Evolutionary conservation across 2,329 filamentous ascomycete species (phyloP).

Genomic region (Clonostachys rhizophaga): DNA sequence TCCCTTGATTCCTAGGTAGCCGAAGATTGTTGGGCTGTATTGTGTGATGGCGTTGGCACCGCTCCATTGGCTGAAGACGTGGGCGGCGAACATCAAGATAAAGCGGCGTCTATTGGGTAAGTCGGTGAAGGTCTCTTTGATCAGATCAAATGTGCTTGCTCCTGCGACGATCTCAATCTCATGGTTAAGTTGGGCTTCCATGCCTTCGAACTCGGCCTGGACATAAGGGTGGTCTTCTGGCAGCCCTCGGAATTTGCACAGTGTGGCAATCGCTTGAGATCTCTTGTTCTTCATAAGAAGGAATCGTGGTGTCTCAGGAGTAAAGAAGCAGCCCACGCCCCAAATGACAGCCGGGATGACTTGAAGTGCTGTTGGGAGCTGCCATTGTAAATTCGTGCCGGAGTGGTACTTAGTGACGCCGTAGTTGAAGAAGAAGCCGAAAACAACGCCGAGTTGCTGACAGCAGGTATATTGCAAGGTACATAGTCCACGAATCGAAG

Average conservation of each 20-base stretch:
- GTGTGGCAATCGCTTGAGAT: constrained; percentile 7
- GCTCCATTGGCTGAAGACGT: constrained; percentile 17
- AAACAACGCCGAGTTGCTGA: constrained; percentile 22
- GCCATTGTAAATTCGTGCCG: constrained; percentile 14
- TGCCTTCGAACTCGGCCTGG: constrained; percentile 14
- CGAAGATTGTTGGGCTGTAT: constrained; percentile 19
- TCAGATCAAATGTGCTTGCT: constrained; percentile 17
- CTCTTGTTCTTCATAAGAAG: constrained; percentile 12
- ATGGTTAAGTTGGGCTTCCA: constrained; percentile 21
- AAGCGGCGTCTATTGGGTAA: constrained; percentile 18
- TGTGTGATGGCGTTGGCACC: constrained; percentile 21
- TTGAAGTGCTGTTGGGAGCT: constrained; percentile 16
- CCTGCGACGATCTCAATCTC: constrained; percentile 25
- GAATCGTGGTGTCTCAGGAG: constrained; percentile 16
- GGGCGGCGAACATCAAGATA: constrained; percentile 19
- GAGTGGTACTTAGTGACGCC: constrained; percentile 19
- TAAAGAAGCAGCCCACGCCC: constrained; percentile 14
- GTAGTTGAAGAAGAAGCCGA: constrained; percentile 28
- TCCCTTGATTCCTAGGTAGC: constrained; percentile 15
- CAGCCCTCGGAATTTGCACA: constrained; percentile 13
- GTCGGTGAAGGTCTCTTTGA: constrained; percentile 23
- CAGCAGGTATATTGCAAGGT: constrained; percentile 24
- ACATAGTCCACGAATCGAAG: constrained; percentile 19
- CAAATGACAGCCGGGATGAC: constrained; percentile 14
- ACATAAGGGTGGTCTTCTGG: constrained; percentile 19